These are phyloP conservation scores for Peronospora tabacina DNA, from an alignment of 352 stramenopile species.

Conservation along the genomic window DNA sequence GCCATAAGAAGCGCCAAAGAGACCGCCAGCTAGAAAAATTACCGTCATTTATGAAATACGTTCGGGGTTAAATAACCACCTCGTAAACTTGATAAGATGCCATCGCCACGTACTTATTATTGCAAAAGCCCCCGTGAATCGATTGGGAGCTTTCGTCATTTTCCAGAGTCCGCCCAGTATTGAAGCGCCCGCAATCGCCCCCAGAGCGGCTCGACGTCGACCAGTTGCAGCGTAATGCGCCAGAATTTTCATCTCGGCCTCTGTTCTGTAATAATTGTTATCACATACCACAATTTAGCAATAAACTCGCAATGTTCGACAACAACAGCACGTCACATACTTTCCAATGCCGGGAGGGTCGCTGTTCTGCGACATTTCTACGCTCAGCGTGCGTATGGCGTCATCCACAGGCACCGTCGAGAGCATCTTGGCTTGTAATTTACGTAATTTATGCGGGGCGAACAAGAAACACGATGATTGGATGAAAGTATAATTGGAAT, in stretches of 20 bases:
- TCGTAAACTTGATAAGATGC: not conserved
- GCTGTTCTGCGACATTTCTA: constrained; percentile 48
- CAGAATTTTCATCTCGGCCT: constrained; percentile 56
- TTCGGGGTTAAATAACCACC: not conserved
- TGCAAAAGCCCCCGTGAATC: constrained; percentile 26
- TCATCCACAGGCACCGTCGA: constrained; percentile 39
- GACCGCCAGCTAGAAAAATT: constrained; percentile 33
- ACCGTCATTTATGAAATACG: not conserved
- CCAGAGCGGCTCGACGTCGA: constrained; percentile 38
- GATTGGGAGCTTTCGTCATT: constrained; percentile 36
- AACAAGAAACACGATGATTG: constrained; percentile 10
- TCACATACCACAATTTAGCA: not conserved
- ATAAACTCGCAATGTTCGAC: not conserved
- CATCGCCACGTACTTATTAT: constrained; percentile 31
- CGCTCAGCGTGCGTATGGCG: constrained; percentile 55
- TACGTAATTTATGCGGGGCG: constrained; percentile 1
- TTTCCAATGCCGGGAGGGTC: too few species aligned
- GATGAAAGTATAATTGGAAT: constrained; percentile 4
- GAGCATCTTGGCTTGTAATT: constrained; percentile 9
- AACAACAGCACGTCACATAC: constrained; percentile 25
- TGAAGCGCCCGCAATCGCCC: constrained; percentile 30
- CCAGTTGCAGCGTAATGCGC: constrained; percentile 41
- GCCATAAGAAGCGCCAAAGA: constrained; percentile 59
- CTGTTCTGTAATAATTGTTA: constrained; percentile 36
- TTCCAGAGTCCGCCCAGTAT: constrained; percentile 36